phyloP scores from a whole-genome alignment of 2,329 filamentous ascomycete genomes.

The Pseudogymnoascus sp. region DNA sequence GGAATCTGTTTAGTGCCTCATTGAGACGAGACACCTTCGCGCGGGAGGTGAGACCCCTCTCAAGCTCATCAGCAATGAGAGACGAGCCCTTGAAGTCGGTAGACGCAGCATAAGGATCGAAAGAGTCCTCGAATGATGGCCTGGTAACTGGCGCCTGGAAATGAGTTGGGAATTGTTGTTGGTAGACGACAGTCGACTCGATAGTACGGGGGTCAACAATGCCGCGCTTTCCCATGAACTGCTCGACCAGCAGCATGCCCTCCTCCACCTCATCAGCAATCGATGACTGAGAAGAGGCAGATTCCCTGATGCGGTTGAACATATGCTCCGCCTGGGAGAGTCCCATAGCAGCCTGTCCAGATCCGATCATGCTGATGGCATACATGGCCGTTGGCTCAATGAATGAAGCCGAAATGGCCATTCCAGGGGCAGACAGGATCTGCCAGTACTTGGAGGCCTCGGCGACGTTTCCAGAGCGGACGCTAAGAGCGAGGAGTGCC shows the following conservation, averaged over 20 bases:
- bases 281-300: slow-evolving; percentile 43
- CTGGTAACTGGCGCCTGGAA: slow-evolving; percentile 43
- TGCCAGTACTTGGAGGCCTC: slow-evolving; percentile 75
- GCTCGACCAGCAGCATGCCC: slow-evolving; percentile 59
- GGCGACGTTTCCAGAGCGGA: slow-evolving; percentile 71
- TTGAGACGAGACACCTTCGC: slow-evolving; percentile 60
- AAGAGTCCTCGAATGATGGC: slow-evolving; percentile 67
- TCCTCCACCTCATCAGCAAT: slow-evolving; percentile 78
- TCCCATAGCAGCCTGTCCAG: slow-evolving; percentile 75
- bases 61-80: slow-evolving; percentile 80
- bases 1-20: slow-evolving; percentile 74
- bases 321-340: slow-evolving; percentile 71
- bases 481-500: slow-evolving; percentile 77
- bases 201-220: slow-evolving; percentile 46
- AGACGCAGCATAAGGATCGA: slow-evolving; percentile 81
- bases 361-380: slow-evolving; percentile 75
- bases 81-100: slow-evolving; percentile 93
- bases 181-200: slow-evolving; percentile 38
- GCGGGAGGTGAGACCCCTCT: slow-evolving; percentile 62
- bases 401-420: slow-evolving; percentile 53
- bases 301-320: slow-evolving; percentile 72
- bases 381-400: slow-evolving; percentile 91
- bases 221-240: slow-evolving; percentile 48
- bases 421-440: slow-evolving; percentile 54
- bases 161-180: slow-evolving; percentile 43